Evolutionary conservation across 768 basidiomycete genomes (phyloP).

Genomic region (Phanerodontia chrysosporium): DNA sequence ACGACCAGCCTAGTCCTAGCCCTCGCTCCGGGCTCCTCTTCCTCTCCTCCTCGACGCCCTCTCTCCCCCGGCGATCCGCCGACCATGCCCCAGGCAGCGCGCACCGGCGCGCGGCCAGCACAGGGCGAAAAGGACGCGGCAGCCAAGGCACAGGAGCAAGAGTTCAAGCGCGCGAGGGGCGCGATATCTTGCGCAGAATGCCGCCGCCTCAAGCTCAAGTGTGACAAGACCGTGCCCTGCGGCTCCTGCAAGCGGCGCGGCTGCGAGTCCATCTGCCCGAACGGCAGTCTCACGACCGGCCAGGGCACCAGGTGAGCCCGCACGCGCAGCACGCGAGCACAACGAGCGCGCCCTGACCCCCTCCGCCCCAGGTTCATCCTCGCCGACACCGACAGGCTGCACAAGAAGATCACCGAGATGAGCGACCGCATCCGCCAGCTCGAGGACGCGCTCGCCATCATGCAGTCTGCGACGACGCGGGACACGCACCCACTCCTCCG

Average conservation of each 20-base stretch:
- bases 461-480: slow-evolving; percentile 51
- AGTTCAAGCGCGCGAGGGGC: slow-evolving; percentile 68
- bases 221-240: slow-evolving; percentile 64
- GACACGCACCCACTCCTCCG: slow-evolving; percentile 55
- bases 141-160: slow-evolving; percentile 44
- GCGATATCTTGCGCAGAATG: slow-evolving; percentile 80
- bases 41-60: not conserved
- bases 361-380: slow-evolving; percentile 57
- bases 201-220: slow-evolving; percentile 36
- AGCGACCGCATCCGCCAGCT: slow-evolving; percentile 65
- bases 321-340: too few species aligned
- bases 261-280: slow-evolving; percentile 75
- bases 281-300: slow-evolving; percentile 71
- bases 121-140: slow-evolving; percentile 21
- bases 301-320: slow-evolving; percentile 65
- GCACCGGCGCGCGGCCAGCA: slow-evolving; percentile 12
- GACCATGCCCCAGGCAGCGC: slow-evolving; percentile 20
- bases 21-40: not conserved
- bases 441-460: slow-evolving; percentile 60
- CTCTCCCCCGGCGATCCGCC: not conserved
- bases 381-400: slow-evolving; percentile 61
- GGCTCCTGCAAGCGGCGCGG: slow-evolving; percentile 63
- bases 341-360: too few species aligned
- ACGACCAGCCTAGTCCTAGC: not conserved
- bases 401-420: slow-evolving; percentile 63